Conservation (phyloP, 2,329 filamentous ascomycete genomes). For the Sphaerulina vaccinii region DNA sequence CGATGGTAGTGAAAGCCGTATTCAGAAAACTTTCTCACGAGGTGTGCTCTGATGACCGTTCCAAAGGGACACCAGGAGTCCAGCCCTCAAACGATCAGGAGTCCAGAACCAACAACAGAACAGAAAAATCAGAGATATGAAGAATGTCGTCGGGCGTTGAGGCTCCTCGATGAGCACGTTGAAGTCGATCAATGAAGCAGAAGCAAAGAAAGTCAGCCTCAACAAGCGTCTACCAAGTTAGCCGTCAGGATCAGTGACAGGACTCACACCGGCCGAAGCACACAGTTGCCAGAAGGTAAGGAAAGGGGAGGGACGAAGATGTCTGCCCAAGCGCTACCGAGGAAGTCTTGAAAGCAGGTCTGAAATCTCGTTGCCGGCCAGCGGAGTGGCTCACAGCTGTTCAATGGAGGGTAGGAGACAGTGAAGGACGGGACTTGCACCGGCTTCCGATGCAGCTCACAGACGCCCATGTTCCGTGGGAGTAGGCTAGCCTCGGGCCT, state of each 20-base stretch:
- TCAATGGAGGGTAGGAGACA: background rate
- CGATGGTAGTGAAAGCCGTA: too few relatives aligned
- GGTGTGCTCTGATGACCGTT: too few relatives aligned
- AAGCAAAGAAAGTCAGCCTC: background rate
- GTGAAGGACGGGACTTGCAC: background rate
- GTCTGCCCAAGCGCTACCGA: background rate
- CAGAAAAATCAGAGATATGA: too few relatives aligned
- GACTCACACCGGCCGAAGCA: slow-evolving; percentile 13
- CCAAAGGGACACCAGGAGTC: too few relatives aligned
- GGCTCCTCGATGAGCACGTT: background rate
- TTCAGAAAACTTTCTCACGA: too few relatives aligned
- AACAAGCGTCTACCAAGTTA: slow-evolving; percentile 3
- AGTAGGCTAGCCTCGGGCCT: too few relatives aligned
- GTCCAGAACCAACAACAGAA: too few relatives aligned
- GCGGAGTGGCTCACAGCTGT: slow-evolving; percentile 1
- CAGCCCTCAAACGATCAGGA: too few relatives aligned
- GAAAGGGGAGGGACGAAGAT: background rate
- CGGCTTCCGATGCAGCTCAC: too few relatives aligned
- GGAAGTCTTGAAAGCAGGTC: background rate
- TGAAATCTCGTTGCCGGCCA: slow-evolving; percentile 1
- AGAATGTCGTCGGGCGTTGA: slow-evolving; percentile 4
- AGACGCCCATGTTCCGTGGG: too few relatives aligned
- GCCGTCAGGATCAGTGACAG: background rate
- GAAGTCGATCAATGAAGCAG: background rate
- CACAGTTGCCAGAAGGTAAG: background rate